Evolutionary conservation across 257 asterid genomes (phyloP), one percentile per base, ranked within the genome.

Genomic region (Coffea eugenioides): DNA sequence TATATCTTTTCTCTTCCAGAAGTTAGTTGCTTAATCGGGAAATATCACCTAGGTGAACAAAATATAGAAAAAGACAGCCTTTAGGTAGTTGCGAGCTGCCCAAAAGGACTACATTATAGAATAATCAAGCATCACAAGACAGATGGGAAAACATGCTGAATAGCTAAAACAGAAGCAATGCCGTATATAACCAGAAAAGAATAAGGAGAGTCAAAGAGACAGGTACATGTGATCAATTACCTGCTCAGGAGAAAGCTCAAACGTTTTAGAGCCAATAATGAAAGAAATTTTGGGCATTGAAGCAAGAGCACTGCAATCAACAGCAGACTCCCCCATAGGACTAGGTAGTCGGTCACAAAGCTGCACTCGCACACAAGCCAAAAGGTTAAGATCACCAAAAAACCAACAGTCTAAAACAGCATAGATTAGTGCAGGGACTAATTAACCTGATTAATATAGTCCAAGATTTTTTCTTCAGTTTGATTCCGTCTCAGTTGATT

Each of bases 321-420:
- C 94, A 75, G 93, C 81, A 45, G 97, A 92, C 85, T 93, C 96
- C 71, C 98, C 98, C 90, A 86, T 90, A 31, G 98, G 98, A 82
- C 94, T 93, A n/a, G 98, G 98, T 65, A 93, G 76, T n/a, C 88
- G 86, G 36, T 93, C 93, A 77, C 98, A 93, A 69, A 93, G 97
- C 98, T 92, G 88, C 78, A 84, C 71, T 69, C 66, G 51, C 73
- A 45, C 49, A 80, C 52, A 23, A 73, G 51, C 13, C 43, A 52
- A 72, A 68, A 27, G 78, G 74, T 64, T 82, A 77, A 88, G 80
- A 66, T 31, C 51, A 57, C n/a, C 36, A 45, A 51, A 23, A 45
- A 45, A 59, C 54, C 21, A 61, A 59, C 66, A 74, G 36, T 54
- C 59, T 41, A 43, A 45, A 45, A 64, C 57, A 59, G 46, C 54